Evolutionary conservation across 495 filamentous ascomycete genomes (phyloP).

Genomic region (Talaromyces thailandensis): DNA sequence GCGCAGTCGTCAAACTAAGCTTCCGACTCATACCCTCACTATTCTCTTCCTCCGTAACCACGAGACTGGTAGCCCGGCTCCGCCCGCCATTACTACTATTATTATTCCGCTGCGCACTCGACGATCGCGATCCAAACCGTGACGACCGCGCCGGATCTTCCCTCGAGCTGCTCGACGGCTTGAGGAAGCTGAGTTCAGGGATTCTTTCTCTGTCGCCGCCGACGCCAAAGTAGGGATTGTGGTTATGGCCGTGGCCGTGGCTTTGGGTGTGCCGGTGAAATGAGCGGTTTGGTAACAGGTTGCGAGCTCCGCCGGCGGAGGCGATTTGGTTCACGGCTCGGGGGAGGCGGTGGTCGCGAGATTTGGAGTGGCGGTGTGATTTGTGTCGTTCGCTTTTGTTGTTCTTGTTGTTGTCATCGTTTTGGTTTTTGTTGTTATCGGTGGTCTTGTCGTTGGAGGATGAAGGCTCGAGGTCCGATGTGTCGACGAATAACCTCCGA

Average conservation of each 20-base stretch:
- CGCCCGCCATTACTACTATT: conserved; percentile 2
- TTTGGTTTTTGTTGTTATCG: conserved; percentile 6
- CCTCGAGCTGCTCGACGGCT: conserved; percentile 14
- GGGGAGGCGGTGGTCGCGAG: conserved; percentile 26
- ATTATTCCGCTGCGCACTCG: conserved; percentile 7
- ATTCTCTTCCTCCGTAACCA: conserved; percentile 24
- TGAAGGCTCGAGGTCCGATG: conserved; percentile 11
- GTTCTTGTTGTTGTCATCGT: neutral
- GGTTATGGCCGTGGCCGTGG: neutral
- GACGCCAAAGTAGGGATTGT: neutral
- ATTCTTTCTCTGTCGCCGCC: conserved; percentile 18
- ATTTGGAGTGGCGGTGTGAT: conserved; percentile 26
- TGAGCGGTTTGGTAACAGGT: conserved; percentile 20
- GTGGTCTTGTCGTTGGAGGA: conserved; percentile 10
- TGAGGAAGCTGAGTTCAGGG: conserved; percentile 23
- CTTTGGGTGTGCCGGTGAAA: neutral
- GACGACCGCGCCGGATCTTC: conserved; percentile 22
- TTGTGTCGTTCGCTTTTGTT: neutral
- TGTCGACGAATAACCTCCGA: conserved; percentile 15
- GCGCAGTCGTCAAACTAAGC: conserved; percentile 15
- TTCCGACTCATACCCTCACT: conserved; percentile 12
- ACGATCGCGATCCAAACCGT: conserved; percentile 27
- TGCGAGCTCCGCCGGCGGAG: conserved; percentile 24
- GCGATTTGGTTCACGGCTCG: conserved; percentile 30
- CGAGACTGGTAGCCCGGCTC: conserved; percentile 26